A percentile compares a stretch with the other conserved stretches of the same genome.
phyloP scores from a whole-genome alignment of 139 green algal genomes.

The Chlorella sp. region DNA sequence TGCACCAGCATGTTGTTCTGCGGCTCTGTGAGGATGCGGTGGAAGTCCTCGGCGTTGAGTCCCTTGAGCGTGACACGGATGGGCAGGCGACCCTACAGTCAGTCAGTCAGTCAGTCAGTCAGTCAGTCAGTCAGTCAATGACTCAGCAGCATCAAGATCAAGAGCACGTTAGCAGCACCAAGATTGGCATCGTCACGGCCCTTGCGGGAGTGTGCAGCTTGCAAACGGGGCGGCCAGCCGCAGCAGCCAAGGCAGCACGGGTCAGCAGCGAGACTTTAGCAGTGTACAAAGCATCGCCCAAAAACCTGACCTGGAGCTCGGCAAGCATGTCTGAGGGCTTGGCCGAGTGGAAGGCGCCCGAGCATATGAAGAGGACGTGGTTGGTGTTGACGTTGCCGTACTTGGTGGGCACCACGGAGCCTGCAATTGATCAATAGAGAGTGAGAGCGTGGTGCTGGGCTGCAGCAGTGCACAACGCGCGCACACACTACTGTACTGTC shows the following conservation, averaged over 20 bases:
- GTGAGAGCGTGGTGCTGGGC: background rate
- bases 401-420: conserved; percentile 68
- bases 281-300: too few relatives aligned
- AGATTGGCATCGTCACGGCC: too few relatives aligned
- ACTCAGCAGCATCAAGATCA: too few relatives aligned
- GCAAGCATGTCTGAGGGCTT: conserved; percentile 74
- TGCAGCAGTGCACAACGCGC: background rate
- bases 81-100: conserved; percentile 81
- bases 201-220: too few relatives aligned
- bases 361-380: conserved; percentile 95
- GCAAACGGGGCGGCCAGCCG: too few relatives aligned
- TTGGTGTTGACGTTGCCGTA: conserved; percentile 93
- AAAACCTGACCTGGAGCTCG: conserved; percentile 38
- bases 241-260: too few relatives aligned
- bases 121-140: too few relatives aligned
- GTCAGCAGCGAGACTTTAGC: too few relatives aligned
- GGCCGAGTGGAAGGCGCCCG: conserved; percentile 87
- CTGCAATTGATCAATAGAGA: conserved; percentile 11
- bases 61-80: conserved; percentile 93
- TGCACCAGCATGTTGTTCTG: conserved; percentile 90
- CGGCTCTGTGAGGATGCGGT: conserved; percentile 81
- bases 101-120: too few relatives aligned
- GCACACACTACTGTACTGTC: background rate
- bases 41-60: conserved; percentile 57
- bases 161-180: too few relatives aligned